Evolutionary conservation across 805 yeast species (phyloP), one percentile per base, ranked within the genome.

Genomic region (Sungouiella blattae): DNA sequence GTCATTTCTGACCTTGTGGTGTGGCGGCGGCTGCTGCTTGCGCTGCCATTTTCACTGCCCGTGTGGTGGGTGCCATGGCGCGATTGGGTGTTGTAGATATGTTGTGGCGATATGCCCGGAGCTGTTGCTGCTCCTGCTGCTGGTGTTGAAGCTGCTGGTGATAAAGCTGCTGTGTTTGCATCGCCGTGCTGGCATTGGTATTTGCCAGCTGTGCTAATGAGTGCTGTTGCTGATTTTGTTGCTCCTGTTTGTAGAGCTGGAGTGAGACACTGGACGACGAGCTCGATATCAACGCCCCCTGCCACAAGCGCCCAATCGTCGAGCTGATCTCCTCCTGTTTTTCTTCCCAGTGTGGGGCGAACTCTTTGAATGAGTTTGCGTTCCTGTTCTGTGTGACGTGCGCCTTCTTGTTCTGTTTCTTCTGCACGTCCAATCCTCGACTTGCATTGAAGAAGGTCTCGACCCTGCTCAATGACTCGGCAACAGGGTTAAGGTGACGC

Each of bases 401-500:
- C 20, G 30, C 37, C 23, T 40, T 37, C 26, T 42, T 45, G 28
- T 37, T 38, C 24, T 39, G 34, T 17, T 37, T 46, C 37, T 65
- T 66, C 17, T 33, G 37, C 6, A 59, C 49, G 26, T 54, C 52
- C 18, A 60, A 41, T n/a, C n/a, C n/a, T n/a, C n/a, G n/a, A 56
- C 24, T 50, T 45, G 11, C 37, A 9, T 6, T 7, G 28, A 11
- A 13, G 9, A 18, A 18, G n/a, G 31, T 46, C 28, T 17, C 47
- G 4, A 75, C 49, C 41, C 93, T 62, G 28, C 71, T 67, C 20
- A 86, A 56, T 2, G 87, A 74, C 31, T 78, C 83, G 4, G 75
- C 72, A 2, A 84, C 61, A 1, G 96, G 95, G 45, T 86, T 86
- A 26, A 65, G 62, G 56, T 80, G 76, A 40, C 93, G 67, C 50